Percentiles rank a stretch among this genome's conserved stretches.
Conservation (phyloP, 805 yeast species). For the Wickerhamomyces sydowiorum region DNA sequence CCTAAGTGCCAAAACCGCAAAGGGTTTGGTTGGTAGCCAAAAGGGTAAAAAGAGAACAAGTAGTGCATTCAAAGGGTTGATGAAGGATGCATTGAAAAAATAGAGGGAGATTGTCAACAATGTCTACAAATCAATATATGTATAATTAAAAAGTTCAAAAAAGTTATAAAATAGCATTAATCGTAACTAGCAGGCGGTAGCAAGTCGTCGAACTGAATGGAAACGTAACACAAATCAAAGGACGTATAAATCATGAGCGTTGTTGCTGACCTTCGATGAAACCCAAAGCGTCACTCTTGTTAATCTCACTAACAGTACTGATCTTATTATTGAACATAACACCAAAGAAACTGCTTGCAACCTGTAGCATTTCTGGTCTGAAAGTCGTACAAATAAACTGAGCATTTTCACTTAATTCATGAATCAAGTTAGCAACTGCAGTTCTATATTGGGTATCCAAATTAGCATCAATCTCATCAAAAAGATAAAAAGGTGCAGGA, state of each 20-base stretch:
- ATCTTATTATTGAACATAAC: conserved; percentile 80
- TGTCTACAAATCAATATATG: not conserved
- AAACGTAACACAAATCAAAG: not conserved
- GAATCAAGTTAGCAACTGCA: conserved; percentile 75
- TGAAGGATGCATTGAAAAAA: conserved; percentile 36
- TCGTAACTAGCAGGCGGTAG: not conserved
- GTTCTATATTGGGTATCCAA: conserved; percentile 88
- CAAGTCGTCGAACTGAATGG: not conserved
- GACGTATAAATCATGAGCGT: conserved; percentile 7
- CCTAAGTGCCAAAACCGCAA: conserved; percentile 40
- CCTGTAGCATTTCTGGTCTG: conserved; percentile 85
- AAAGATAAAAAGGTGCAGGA: conserved; percentile 94
- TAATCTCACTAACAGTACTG: conserved; percentile 69
- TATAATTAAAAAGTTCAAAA: not conserved
- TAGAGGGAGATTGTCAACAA: not conserved
- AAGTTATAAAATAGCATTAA: not conserved
- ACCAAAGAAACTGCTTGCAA: conserved; percentile 83
- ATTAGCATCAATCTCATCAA: conserved; percentile 96
- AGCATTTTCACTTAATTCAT: conserved; percentile 57
- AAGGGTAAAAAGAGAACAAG: conserved; percentile 21
- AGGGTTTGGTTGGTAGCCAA: conserved; percentile 29
- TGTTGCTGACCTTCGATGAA: conserved; percentile 68
- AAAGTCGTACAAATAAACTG: conserved; percentile 97
- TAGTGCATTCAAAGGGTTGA: conserved; percentile 42
- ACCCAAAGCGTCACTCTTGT: conserved; percentile 67